Evolutionary conservation across 2,329 filamentous ascomycete genomes (phyloP).

Genomic region (Paecilomyces formosus): DNA sequence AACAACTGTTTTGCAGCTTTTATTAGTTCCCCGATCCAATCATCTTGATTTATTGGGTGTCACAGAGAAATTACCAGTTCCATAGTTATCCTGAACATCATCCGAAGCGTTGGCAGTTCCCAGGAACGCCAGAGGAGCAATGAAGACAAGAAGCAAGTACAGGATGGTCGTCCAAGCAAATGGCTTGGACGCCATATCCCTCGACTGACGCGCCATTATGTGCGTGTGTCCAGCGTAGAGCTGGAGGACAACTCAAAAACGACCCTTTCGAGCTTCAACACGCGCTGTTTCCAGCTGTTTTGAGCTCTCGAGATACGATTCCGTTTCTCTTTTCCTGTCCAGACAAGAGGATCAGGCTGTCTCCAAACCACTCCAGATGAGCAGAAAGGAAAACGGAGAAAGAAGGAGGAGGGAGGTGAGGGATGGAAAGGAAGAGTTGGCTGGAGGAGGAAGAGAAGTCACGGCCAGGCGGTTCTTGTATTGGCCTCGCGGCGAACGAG

Average conservation of each 20-base stretch:
- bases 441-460: constrained; percentile 11
- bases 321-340: neutral
- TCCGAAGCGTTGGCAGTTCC: constrained; percentile 65
- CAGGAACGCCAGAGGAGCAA: constrained; percentile 75
- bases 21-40: constrained; percentile 7
- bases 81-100: constrained; percentile 61
- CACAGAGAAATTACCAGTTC: constrained; percentile 50
- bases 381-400: constrained; percentile 7
- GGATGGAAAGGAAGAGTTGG: constrained; percentile 11
- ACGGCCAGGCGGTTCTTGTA: constrained; percentile 22
- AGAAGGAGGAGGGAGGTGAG: constrained; percentile 12
- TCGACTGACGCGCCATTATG: constrained; percentile 54
- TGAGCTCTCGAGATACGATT: neutral
- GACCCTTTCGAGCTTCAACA: neutral
- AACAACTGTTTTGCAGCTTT: constrained; percentile 53
- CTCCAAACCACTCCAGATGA: neutral
- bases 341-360: constrained; percentile 3
- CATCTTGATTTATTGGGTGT: neutral
- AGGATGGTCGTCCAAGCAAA: constrained; percentile 82
- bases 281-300: neutral
- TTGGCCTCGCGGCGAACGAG: constrained; percentile 19
- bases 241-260: constrained; percentile 3
- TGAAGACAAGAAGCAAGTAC: constrained; percentile 85
- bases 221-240: constrained; percentile 8
- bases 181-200: constrained; percentile 58